phyloP scores from a whole-genome alignment of 2,329 filamentous ascomycete species.

The Fusarium secorum region DNA sequence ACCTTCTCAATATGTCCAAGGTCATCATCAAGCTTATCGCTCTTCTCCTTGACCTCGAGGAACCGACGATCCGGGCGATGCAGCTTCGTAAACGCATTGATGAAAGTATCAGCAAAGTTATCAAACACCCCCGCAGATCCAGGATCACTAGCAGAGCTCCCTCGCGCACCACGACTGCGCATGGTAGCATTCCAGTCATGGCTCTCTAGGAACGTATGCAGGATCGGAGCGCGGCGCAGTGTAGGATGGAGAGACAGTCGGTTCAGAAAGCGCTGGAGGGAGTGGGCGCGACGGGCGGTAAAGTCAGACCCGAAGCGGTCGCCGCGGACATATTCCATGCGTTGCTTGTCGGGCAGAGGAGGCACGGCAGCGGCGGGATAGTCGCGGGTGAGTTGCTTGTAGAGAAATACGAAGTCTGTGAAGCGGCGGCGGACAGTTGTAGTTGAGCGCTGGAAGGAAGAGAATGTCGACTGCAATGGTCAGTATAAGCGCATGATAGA shows the following conservation, averaged over 20 bases:
- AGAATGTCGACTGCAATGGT: conserved; percentile 80
- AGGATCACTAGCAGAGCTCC: conserved; percentile 59
- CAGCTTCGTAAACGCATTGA: conserved; percentile 96
- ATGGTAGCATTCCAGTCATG: conserved; percentile 97
- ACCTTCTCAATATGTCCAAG: conserved; percentile 93
- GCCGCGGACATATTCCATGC: conserved; percentile 97
- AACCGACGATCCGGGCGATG: conserved; percentile 96
- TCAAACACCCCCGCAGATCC: conserved; percentile 81
- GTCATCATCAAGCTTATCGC: conserved; percentile 94
- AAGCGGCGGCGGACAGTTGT: conserved; percentile 88
- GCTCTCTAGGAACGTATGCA: conserved; percentile 91
- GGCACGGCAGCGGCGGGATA: conserved; percentile 93
- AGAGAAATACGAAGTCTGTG: conserved; percentile 97
- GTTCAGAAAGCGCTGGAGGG: conserved; percentile 87
- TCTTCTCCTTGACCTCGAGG: conserved; percentile 89
- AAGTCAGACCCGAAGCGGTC: conserved; percentile 96
- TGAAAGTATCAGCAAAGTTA: conserved; percentile 92
- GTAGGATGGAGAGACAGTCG: conserved; percentile 88
- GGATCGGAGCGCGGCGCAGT: conserved; percentile 80
- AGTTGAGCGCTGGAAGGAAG: conserved; percentile 84
- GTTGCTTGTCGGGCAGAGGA: conserved; percentile 96
- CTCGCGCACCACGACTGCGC: conserved; percentile 76
- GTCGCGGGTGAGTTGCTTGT: conserved; percentile 86
- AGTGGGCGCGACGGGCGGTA: conserved; percentile 85
- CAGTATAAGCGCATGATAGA: background rate